Base-by-base conservation (phyloP, 2,329 filamentous ascomycete species). In the Pseudocercospora fuligena region DNA sequence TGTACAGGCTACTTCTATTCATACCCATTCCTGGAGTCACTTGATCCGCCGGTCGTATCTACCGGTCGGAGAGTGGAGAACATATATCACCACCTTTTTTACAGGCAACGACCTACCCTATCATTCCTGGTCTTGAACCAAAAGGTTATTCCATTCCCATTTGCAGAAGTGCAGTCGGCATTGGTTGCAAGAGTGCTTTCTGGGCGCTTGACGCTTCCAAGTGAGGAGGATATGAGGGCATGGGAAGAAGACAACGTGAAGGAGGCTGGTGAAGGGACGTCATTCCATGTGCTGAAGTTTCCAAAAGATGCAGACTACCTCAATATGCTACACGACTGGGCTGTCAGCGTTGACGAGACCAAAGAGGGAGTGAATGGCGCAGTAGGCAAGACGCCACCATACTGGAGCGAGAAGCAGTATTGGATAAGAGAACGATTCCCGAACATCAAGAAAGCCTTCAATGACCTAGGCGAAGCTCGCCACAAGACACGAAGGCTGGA, bases 1-100 rank as follows among this genome's bases (percentile, higher is more conserved):
- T 94, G 92, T 77, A 97, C 94, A 0, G 94, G 94, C 0, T 98
- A 96, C 74, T 87, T 97, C 64, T 97, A 92, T 79, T 89, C 90
- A 5, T 91, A 91, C 65, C 93, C 93, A 0, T 97, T 97, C 74
- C 76, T 89, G 3, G 77, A 79, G 2, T 77, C 77, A 0, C 74
- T 87, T 2, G 62, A 78, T 0, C 84, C 88, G 0, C 82, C 87
- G 0, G 76, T 93, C 1, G 84, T 94, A 31, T 89, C 86, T 0
- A 86, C 88, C 63, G 94, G 94, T 0, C 86, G 85, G 36, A 86
- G 91, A 29, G 89, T 94, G 0, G 83, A 89, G 67, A 88, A 90
- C 36, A 80, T 94, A 2, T 97, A 93, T 77, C 84, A 92, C 70
- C 93, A 98, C 73, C 74, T 97, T 9, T 90, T 97, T 77, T 89